These are phyloP conservation scores for Metschnikowia amazonensis DNA, from an alignment of 805 yeast species.

Conservation along the genomic window DNA sequence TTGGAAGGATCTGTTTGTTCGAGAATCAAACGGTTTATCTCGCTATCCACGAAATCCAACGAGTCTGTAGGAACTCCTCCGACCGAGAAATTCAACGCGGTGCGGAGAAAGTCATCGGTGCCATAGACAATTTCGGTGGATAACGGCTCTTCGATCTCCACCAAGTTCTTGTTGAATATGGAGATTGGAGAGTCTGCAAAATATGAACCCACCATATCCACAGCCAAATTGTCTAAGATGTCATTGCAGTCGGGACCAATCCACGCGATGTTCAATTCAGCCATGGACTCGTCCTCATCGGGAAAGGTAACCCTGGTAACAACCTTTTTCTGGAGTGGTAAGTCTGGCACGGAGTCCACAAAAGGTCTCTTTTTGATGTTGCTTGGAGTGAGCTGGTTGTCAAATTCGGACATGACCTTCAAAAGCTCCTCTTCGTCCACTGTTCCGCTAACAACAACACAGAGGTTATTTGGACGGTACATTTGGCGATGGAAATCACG, in stretches of 20 bases:
- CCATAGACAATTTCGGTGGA: slow-evolving; percentile 68
- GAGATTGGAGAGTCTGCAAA: slow-evolving; percentile 77
- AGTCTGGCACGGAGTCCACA: slow-evolving; percentile 57
- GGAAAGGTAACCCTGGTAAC: slow-evolving; percentile 70
- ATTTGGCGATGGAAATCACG: slow-evolving; percentile 64
- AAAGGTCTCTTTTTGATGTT: slow-evolving; percentile 62
- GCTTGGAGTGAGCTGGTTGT: slow-evolving; percentile 47
- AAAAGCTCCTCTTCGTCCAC: slow-evolving; percentile 74
- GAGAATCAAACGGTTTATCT: slow-evolving; percentile 47
- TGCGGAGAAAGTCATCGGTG: slow-evolving; percentile 68
- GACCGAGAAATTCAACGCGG: slow-evolving; percentile 54
- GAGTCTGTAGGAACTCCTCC: slow-evolving; percentile 74
- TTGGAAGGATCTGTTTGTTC: slow-evolving; percentile 47
- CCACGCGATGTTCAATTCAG: slow-evolving; percentile 74
- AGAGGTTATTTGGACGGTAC: slow-evolving; percentile 81
- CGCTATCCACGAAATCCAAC: slow-evolving; percentile 50
- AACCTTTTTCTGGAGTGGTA: slow-evolving; percentile 37
- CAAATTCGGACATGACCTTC: slow-evolving; percentile 56
- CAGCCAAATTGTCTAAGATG: slow-evolving; percentile 55
- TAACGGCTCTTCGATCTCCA: slow-evolving; percentile 77
- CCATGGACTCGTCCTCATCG: slow-evolving; percentile 81
- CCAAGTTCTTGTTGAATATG: slow-evolving; percentile 62
- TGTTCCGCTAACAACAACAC: slow-evolving; percentile 81
- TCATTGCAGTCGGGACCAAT: slow-evolving; percentile 68
- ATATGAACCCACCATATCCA: slow-evolving; percentile 68